Evolutionary conservation across 75 land plant species (phyloP).

Genomic region (Pseudotsuga menziesii): DNA sequence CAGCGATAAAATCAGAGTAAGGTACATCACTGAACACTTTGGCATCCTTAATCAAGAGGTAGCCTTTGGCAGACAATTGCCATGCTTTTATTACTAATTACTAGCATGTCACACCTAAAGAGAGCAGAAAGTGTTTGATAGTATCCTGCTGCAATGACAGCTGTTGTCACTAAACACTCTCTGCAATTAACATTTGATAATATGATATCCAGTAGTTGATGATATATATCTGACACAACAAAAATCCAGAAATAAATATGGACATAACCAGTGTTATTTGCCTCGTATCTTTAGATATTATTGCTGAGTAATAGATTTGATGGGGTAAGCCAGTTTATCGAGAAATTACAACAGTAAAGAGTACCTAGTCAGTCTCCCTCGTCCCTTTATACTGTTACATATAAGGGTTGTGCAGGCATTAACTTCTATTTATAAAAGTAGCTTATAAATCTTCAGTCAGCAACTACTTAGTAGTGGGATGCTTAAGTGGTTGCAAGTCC

Average conservation of each 20-base stretch:
- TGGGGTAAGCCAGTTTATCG: background rate
- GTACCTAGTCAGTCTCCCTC: background rate
- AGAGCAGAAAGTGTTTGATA: background rate
- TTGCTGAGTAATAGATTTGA: background rate
- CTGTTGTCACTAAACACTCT: background rate
- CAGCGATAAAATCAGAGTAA: too few relatives aligned
- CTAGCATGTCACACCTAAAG: background rate
- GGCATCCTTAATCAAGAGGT: too few relatives aligned
- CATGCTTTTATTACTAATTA: background rate
- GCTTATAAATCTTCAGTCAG: too few relatives aligned
- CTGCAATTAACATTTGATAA: background rate
- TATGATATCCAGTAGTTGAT: too few relatives aligned
- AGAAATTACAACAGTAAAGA: background rate
- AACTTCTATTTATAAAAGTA: too few relatives aligned
- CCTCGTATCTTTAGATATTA: background rate
- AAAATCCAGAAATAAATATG: background rate
- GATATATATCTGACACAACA: too few relatives aligned
- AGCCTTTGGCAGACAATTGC: background rate
- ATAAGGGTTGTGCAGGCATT: background rate
- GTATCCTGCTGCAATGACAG: background rate
- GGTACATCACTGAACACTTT: too few relatives aligned
- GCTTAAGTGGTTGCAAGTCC: background rate
- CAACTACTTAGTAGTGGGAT: background rate
- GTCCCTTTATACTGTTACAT: background rate
- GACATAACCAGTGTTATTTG: background rate